Conservation (phyloP, 106 monocot species). For the Dioscorea zingiberensis region DNA sequence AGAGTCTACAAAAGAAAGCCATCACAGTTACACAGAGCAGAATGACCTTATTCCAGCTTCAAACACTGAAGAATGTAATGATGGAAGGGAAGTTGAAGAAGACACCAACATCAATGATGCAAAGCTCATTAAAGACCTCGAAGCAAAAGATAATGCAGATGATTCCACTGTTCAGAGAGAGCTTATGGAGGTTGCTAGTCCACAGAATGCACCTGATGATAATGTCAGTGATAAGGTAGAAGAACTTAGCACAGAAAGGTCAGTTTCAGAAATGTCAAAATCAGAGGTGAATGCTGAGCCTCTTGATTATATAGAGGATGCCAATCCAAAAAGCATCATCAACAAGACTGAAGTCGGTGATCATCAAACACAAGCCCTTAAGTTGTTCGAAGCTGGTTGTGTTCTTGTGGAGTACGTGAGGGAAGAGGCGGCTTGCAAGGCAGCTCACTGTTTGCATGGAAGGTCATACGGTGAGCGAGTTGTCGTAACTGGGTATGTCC, state of each 20-base stretch:
- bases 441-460: slow-evolving; percentile 73
- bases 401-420: slow-evolving; percentile 86
- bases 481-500: slow-evolving; percentile 36
- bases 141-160: neutral
- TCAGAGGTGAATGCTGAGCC: neutral
- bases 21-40: slow-evolving; percentile 6
- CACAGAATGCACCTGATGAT: neutral
- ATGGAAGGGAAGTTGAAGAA: slow-evolving; percentile 7
- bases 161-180: neutral
- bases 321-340: neutral
- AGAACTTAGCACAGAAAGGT: no score
- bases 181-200: neutral
- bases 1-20: slow-evolving; percentile 2
- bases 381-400: slow-evolving; percentile 44
- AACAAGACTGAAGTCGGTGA: slow-evolving; percentile 15
- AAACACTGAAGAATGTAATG: slow-evolving; percentile 6
- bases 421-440: slow-evolving; percentile 58
- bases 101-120: neutral
- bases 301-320: neutral
- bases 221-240: neutral
- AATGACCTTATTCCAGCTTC: neutral
- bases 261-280: neutral
- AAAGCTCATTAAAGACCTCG: slow-evolving; percentile 1
- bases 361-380: neutral
- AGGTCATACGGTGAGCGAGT: slow-evolving; percentile 45